Base-by-base conservation (phyloP, 495 filamentous ascomycete species). In the Aspergillus carlsbadensis region DNA sequence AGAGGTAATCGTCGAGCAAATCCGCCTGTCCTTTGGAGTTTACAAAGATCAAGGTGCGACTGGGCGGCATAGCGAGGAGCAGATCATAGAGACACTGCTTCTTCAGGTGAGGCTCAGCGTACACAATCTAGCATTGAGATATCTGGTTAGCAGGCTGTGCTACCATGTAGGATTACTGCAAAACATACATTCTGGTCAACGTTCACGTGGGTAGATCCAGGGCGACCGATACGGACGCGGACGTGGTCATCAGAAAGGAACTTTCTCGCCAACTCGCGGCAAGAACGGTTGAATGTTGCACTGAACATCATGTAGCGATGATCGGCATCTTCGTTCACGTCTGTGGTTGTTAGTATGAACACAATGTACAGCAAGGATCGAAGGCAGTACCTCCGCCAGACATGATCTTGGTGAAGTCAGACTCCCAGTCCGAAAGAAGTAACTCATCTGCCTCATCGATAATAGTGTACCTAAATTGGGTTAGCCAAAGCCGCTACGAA, bases 371-470 rank as follows among this genome's bases (percentile, higher is more conserved):
- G 42, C 18, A 26, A 56, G 60, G 57, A 63, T 52, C 24, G 52
- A 82, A 76, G 10, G 17, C 18, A 31, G 5, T 79, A 90, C 89
- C 88, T 64, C 87, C 88, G 50, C 90, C 90, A 52, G 80, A 75
- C 77, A 96, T 84, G 50, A 96, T 87, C 56, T 80, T 77, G 13
- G 75, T 72, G 47, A 96, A 76, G 1, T 90, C 84, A 0, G 79
- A 71, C 43, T 87, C 78, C 91, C 92, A 96, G 63, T 90, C 89
- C 0, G 70, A 36, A 5, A 86, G 67, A 0, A 98, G 81, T 79
- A 98, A 84, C 74, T 97, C 92, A 67, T 98, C 94, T 1, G 94
- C 94, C 68, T 98, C 94, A 50, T 98, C 94, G 57, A 98, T 87
- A 52, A 98, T 84, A 58, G 94, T 87, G 70, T 83, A 90, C 60